Evolutionary conservation across 768 basidiomycete genomes (phyloP), one percentile per base, ranked within the genome.

Genomic region (Daedalea quercina): DNA sequence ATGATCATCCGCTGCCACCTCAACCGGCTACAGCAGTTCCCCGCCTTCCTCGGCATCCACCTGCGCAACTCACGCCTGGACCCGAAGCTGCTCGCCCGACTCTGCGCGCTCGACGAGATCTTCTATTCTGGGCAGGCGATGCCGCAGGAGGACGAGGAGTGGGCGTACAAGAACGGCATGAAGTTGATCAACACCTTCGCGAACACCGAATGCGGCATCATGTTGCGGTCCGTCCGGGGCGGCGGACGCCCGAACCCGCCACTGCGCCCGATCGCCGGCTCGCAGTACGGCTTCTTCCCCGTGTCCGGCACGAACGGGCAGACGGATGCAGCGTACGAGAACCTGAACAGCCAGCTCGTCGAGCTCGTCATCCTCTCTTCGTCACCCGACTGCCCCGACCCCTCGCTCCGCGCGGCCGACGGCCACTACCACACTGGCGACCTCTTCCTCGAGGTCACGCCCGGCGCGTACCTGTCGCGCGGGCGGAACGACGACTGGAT

Each of bases 401-500:
- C 47, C 15, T 77, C 80, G 1, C 69, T 87, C 13, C 74, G 84
- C 50, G 63, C 73, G 49, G 54, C 71, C 1, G 84, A 87, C 62
- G 84, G 84, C 13, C 70, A 84, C 61, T 85, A 82, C 69, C 85
- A 86, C 63, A 87, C 86, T 8, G 86, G 86, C 3, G 86, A 88
- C 64, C 71, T 88, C 23, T 88, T 87, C 72, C 77, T 80, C 62
- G 79, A 85, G 64, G 72, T 75, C 25, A 55, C 69, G 1, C 73
- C 77, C 3, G 83, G 82, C 0, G 70, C 67, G 60, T 87, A 82
- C 63, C 63, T 78, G 33, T 84, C 75, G 58, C 77, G 83, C 42
- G 86, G 86, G 25, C 78, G 86, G 44, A 78, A 84, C 54, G 85
- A 87, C 60, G 86, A 88, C 67, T 87, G 85, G 86, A 87, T 88